Percentiles rank a stretch among this genome's conserved stretches.
These are phyloP conservation scores for Astrothelium macrocarpum DNA, from an alignment of 495 filamentous ascomycete species.

Conservation along the genomic window DNA sequence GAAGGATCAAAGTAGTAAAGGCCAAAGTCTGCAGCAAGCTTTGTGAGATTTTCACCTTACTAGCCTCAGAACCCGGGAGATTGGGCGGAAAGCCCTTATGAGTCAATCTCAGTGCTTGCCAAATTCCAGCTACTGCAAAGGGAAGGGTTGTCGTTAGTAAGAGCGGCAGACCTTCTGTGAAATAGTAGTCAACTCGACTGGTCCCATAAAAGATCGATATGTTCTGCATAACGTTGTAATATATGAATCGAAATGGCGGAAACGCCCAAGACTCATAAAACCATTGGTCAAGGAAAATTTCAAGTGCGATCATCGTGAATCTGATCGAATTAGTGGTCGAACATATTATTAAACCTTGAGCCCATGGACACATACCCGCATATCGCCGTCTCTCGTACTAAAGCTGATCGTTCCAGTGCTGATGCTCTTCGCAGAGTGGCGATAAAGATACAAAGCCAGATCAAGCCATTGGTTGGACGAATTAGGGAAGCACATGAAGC, in stretches of 20 bases:
- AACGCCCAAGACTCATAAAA: constrained; percentile 88
- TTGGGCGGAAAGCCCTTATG: neutral
- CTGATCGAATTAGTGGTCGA: constrained; percentile 25
- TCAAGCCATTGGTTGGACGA: constrained; percentile 78
- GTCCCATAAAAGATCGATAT: constrained; percentile 87
- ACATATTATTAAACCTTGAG: neutral
- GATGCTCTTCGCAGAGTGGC: constrained; percentile 40
- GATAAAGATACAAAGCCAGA: constrained; percentile 59
- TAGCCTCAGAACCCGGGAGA: constrained; percentile 5
- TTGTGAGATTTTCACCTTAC: neutral
- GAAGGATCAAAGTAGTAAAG: neutral
- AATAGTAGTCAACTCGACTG: constrained; percentile 88
- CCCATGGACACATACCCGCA: constrained; percentile 49
- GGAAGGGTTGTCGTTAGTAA: constrained; percentile 77
- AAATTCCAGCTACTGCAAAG: constrained; percentile 59
- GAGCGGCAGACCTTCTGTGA: constrained; percentile 80
- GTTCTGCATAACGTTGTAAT: constrained; percentile 83
- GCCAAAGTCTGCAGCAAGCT: constrained; percentile 35
- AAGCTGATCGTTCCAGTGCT: constrained; percentile 38
- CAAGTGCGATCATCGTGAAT: constrained; percentile 48
- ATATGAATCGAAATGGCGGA: constrained; percentile 76
- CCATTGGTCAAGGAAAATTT: constrained; percentile 59
- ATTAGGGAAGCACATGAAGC: constrained; percentile 79
- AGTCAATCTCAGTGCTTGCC: constrained; percentile 33
- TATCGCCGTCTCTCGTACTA: constrained; percentile 51